Percentiles rank a stretch among this genome's conserved stretches.
phyloP scores from a whole-genome alignment of 1,284 basidiomycete genomes.

The Xerocomus amazonicus region DNA sequence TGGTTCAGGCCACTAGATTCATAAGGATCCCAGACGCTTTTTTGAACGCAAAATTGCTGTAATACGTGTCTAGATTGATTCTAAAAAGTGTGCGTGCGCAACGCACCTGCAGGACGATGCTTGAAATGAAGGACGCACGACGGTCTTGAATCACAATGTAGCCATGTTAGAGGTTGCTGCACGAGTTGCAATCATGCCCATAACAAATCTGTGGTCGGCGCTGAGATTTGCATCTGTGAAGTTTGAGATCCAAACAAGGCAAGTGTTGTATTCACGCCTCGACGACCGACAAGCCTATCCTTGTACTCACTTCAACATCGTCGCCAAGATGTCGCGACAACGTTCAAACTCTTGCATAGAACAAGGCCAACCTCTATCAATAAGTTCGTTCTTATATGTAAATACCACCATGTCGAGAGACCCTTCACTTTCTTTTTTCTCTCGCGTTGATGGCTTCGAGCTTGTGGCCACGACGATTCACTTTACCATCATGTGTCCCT shows the following conservation, averaged over 20 bases:
- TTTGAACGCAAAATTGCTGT: too few relatives aligned
- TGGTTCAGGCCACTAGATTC: too few relatives aligned
- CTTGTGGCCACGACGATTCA: slow-evolving; percentile 23
- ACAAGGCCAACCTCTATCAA: slow-evolving; percentile 26
- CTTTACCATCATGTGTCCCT: slow-evolving; percentile 16
- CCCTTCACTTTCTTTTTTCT: slow-evolving; percentile 5
- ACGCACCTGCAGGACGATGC: too few relatives aligned
- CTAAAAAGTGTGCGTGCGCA: too few relatives aligned
- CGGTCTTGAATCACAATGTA: too few relatives aligned
- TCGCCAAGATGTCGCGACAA: slow-evolving; percentile 22
- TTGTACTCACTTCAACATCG: slow-evolving; percentile 24
- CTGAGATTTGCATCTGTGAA: too few relatives aligned
- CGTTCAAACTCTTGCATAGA: slow-evolving; percentile 13
- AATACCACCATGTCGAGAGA: slow-evolving; percentile 10
- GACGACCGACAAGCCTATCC: slow-evolving; percentile 18
- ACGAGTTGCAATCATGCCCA: too few relatives aligned
- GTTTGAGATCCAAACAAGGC: slow-evolving; percentile 17
- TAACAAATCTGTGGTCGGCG: too few relatives aligned
- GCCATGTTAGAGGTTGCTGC: too few relatives aligned
- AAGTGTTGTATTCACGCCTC: slow-evolving; percentile 28
- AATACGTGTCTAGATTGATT: too few relatives aligned
- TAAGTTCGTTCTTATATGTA: slow-evolving; percentile 15
- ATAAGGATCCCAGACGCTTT: too few relatives aligned
- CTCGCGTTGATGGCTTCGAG: slow-evolving; percentile 23
- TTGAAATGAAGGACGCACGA: too few relatives aligned